Evolutionary conservation across 2,329 filamentous ascomycete genomes (phyloP).

Genomic region (Aspergillus sp.): DNA sequence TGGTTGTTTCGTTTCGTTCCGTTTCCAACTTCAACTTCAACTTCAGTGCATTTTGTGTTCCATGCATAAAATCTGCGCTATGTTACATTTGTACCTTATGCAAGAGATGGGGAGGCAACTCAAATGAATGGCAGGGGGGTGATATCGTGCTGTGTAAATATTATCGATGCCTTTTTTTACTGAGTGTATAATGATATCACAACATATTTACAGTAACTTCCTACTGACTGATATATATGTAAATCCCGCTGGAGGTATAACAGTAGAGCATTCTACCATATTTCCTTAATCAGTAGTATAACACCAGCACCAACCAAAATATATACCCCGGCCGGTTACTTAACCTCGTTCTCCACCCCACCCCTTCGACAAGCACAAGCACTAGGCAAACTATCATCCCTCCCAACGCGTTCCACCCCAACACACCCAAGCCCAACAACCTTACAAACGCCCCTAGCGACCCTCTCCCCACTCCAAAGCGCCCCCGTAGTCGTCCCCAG

Average conservation of each 20-base stretch:
- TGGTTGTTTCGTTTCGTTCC: not conserved
- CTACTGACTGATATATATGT: not conserved
- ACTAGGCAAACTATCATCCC: slow-evolving; percentile 36
- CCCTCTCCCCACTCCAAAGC: slow-evolving; percentile 85
- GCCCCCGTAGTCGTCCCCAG: slow-evolving; percentile 87
- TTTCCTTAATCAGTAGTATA: not conserved
- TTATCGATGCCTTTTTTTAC: not conserved
- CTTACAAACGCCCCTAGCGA: slow-evolving; percentile 57
- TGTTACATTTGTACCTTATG: not conserved
- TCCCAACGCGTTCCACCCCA: slow-evolving; percentile 19
- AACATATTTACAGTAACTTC: not conserved
- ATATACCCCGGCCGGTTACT: not conserved
- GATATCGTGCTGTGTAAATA: not conserved
- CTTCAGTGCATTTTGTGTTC: not conserved
- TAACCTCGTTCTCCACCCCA: not conserved
- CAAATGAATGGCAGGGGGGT: too few relatives aligned
- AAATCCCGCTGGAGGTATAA: not conserved
- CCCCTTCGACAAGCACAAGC: not conserved
- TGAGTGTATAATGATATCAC: not conserved
- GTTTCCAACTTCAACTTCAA: not conserved
- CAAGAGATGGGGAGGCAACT: not conserved
- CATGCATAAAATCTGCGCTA: not conserved
- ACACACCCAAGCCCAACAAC: slow-evolving; percentile 24
- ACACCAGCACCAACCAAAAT: not conserved
- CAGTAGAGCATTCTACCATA: not conserved